Evolutionary conservation across 164 flowering plant species (phyloP), one percentile per base, ranked within the genome.

Genomic region (Magnolia changhungtana): DNA sequence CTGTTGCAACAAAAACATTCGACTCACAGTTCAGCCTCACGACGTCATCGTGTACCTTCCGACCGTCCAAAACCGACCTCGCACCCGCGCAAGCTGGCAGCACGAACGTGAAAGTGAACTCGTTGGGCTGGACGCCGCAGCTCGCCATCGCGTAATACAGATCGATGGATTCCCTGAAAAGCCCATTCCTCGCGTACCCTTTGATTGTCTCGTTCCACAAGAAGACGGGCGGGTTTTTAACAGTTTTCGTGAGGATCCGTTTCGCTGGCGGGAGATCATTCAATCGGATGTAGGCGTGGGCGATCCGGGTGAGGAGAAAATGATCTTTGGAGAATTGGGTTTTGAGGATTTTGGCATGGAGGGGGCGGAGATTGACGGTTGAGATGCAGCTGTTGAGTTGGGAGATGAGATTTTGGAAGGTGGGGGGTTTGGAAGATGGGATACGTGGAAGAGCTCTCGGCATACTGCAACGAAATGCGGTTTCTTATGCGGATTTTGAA

Each of bases 141-240:
- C 49, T 20, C 0, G 51, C 19, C 77, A 78, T 74, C 8, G 45
- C 8, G 18, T 69, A 4, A 50, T 69, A 76, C 37, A 70, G 64
- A 59, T 49, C 45, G n/a, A 76, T 45, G 31, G 78, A 70, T 45
- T 78, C 74, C n/a, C 24, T 24, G 65, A 67, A 64, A 9, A 29
- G 19, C 45, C 81, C 77, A 50, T 50, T 61, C 50, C 74, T 69
- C 0, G 74, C 59, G 21, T 61, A 75, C 27, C 72, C 63, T 79
- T 79, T 79, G n/a, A 78, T 64, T 14, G 58, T 63, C 77, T 74
- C 81, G 23, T 79, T 79, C 77, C 80, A 78, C 4, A 78, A 67
- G 24, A 78, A 78, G 20, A 78, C 14, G 3, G 77, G 80, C 24
- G 80, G 80, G 64, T 49, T 31, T 49, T 49, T 19, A 24, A 72